These are phyloP conservation scores for Colletotrichum musae DNA, from an alignment of 2,329 filamentous ascomycete species.

Conservation along the genomic window DNA sequence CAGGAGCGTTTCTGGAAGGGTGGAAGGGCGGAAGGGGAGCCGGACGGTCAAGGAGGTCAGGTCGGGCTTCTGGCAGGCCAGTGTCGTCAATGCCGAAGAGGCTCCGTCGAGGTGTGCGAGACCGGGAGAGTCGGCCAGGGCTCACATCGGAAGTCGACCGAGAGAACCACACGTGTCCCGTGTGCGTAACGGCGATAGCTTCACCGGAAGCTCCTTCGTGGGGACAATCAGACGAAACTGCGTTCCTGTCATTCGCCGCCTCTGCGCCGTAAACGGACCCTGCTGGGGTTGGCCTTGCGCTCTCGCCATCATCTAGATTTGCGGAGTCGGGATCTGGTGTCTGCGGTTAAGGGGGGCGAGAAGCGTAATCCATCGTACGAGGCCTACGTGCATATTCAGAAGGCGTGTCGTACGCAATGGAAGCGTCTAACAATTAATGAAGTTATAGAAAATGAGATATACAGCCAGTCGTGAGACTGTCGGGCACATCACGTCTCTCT, in stretches of 20 bases:
- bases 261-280: conserved; percentile 1
- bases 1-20: conserved; percentile 4
- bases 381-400: conserved; percentile 6
- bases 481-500: background rate
- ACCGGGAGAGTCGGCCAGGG: conserved; percentile 36
- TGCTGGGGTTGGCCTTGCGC: conserved; percentile 31
- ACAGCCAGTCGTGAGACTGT: background rate
- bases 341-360: conserved; percentile 2
- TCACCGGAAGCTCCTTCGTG: conserved; percentile 27
- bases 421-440: background rate
- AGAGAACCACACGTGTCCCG: conserved; percentile 26
- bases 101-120: conserved; percentile 21
- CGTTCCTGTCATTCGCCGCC: conserved; percentile 28
- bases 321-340: conserved; percentile 1
- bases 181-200: conserved; percentile 21
- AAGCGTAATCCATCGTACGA: conserved; percentile 11
- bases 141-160: conserved; percentile 41
- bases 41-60: too few species aligned
- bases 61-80: conserved; percentile 5
- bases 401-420: conserved; percentile 19
- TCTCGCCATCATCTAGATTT: conserved; percentile 13
- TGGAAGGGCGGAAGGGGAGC: conserved; percentile 7
- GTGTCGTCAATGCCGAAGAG: conserved; percentile 35
- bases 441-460: too few species aligned
- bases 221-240: conserved; percentile 27